Percentiles rank a stretch among this genome's conserved stretches.
phyloP scores from a whole-genome alignment of 148 eudicot species.

The Spergularia bocconei region DNA sequence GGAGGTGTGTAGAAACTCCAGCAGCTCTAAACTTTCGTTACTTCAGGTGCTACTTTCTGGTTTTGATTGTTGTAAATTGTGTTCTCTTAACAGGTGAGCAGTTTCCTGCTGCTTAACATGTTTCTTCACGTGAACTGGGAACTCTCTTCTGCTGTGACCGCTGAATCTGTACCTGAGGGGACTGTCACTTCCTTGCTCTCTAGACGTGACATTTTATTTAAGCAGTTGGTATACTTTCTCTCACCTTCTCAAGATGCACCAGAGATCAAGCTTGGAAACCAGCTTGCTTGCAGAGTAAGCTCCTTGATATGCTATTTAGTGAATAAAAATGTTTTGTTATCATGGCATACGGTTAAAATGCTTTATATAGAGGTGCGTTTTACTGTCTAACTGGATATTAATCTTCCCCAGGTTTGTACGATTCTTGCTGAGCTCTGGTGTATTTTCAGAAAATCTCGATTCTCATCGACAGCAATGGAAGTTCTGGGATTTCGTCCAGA shows the following conservation, averaged over 20 bases:
- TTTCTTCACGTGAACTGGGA: conserved; percentile 74
- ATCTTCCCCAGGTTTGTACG: conserved; percentile 62
- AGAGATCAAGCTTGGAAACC: conserved; percentile 44
- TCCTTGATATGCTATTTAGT: conserved; percentile 19
- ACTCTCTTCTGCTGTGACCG: conserved; percentile 52
- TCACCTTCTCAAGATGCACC: conserved; percentile 38
- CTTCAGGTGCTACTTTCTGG: not conserved
- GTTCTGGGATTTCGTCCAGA: conserved; percentile 64
- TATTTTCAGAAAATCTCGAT: conserved; percentile 65
- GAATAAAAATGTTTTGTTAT: not conserved
- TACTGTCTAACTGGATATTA: conserved; percentile 23
- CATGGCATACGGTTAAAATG: not conserved
- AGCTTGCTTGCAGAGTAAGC: conserved; percentile 77
- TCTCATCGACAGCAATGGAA: conserved; percentile 65
- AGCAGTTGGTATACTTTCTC: conserved; percentile 59
- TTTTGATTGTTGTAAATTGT: conserved; percentile 15
- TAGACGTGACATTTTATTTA: conserved; percentile 68
- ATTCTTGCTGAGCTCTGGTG: conserved; percentile 75
- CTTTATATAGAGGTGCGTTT: not conserved
- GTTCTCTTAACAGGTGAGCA: conserved; percentile 54
- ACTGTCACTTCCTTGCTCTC: conserved; percentile 51
- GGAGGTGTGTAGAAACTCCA: conserved; percentile 53
- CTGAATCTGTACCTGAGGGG: conserved; percentile 60
- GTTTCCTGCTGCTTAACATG: conserved; percentile 87
- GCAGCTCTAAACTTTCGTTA: not conserved